Base-by-base conservation (phyloP, 768 basidiomycete species). In the Crassisporium funariophilum region DNA sequence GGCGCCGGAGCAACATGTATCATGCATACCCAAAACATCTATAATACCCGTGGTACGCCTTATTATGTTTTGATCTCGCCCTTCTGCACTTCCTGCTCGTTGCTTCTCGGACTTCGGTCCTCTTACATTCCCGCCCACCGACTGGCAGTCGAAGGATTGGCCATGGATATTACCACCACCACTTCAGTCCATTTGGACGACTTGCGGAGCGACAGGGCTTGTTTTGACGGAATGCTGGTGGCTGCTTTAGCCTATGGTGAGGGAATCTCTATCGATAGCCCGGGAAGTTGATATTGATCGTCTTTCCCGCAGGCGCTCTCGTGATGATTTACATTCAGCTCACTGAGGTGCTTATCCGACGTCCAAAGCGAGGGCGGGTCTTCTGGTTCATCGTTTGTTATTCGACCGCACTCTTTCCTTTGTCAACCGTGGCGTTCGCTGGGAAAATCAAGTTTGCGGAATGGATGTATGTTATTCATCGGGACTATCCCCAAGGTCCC, bases 261-360 rank as follows among this genome's bases (percentile, higher is more conserved):
- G 62, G 22, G 12, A 29, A 16, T 2, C 31, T 34, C 13, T 22
- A 15, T 5, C 40, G 27, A 19, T 36, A 20, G 4, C 9, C 22
- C 44, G 31, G n/a, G n/a, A 17, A 33, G 2, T 40, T 54, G 16
- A 41, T 38, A 21, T 6, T 38, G 11, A 36, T n/a, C 15, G 10
- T 6, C 35, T 34, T 41, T 15, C 47, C 20, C 36, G 5, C n/a
- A 74, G 72, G 72, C 29, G 71, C 70, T 13, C 40, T 72, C 38
- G 38, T 70, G 9, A 74, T 72, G 72, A 55, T 74, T 19, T 68
- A 65, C 36, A 55, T 72, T 15, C 72, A 72, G 52, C 56, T 74
- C 21, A 43, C 53, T 5, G 66, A 68, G 33, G 65, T 69, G 16
- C 61, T 74, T 13, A 50, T 66, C 4, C 60, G 62, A 31, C 61